A percentile compares a stretch with the other conserved stretches of the same genome.
Conservation (phyloP, 257 asterid genomes). For the Solanum bulbocastanum region DNA sequence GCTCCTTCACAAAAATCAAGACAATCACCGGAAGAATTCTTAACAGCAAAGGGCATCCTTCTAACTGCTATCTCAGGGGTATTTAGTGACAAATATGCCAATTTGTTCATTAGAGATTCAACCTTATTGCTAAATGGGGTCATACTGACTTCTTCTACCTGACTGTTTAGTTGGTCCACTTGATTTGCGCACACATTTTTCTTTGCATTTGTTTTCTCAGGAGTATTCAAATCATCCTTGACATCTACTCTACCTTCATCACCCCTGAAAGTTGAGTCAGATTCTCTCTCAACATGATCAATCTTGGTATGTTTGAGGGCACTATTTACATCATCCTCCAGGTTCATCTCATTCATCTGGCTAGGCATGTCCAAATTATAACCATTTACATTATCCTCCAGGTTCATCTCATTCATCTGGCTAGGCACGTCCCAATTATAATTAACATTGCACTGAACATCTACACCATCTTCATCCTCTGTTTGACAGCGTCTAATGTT, state of each 20-base stretch:
- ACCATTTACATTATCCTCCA: background rate
- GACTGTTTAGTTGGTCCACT: slow-evolving; percentile 1
- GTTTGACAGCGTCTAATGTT: background rate
- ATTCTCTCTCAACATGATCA: slow-evolving; percentile 9
- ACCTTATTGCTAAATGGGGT: slow-evolving; percentile 4
- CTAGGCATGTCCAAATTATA: no score
- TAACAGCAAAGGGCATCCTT: slow-evolving; percentile 36
- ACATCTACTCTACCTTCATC: slow-evolving; percentile 4
- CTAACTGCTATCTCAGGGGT: slow-evolving; percentile 3
- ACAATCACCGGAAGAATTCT: slow-evolving; percentile 13
- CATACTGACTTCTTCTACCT: background rate
- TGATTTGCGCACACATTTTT: slow-evolving; percentile 2
- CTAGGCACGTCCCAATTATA: background rate
- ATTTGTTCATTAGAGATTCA: slow-evolving; percentile 7
- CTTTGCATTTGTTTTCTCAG: background rate
- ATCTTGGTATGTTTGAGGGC: background rate
- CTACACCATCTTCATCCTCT: background rate
- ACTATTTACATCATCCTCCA: background rate
- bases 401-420: background rate
- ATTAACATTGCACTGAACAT: background rate
- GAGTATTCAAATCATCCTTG: slow-evolving; percentile 7
- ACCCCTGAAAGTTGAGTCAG: slow-evolving; percentile 3
- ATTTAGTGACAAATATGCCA: slow-evolving; percentile 5
- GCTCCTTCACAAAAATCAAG: slow-evolving; percentile 14
- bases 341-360: no score